Base-by-base conservation (phyloP, 2,329 filamentous ascomycete species). In the Verticillium klebahnii region DNA sequence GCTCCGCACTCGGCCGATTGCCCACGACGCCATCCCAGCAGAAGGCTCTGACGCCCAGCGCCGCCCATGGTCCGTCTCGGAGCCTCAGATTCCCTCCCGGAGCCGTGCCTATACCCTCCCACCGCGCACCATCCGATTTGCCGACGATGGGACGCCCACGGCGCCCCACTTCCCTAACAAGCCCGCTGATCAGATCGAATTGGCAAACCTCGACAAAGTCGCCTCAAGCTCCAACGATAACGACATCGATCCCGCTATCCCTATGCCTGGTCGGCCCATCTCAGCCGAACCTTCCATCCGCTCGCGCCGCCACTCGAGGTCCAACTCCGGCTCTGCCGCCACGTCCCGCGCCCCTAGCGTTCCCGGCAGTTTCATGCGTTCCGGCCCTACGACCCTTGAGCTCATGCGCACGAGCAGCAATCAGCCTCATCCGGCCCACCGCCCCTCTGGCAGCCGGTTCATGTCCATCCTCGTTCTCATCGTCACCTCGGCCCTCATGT, bases 21-120 rank as follows among this genome's bases (percentile, higher is more conserved):
- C 85, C 9, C 83, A 88, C 57, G 86, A 90, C 63, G 83, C 90
- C 73, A 85, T 89, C 59, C 37, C 29, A 15, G 12, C 25, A 19
- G 29, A 63, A 5, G 37, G 32, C 11, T 14, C 36, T 7, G 63
- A 60, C 8, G 4, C 59, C n/a, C 59, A 65, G 37, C 37, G 50
- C 12, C 34, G 29, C 2, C 17, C 34, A 11, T 37, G 39, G 17
- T 17, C 62, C 9, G 36, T 55, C 5, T 25, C 56, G 14, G 31
- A 57, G 55, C 45, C 45, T 23, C 45, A 52, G 19, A 25, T 52
- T 52, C 45, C 45, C 12, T 52, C 45, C 3, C 45, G 45, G 8
- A 52, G 45, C 45, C 45, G 45, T n/a, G 45, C 45, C 11, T 52
- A 52, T 19, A 52, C 45, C 45, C 19, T 52, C 4, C 57, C 66